Conservation (phyloP, 257 asterid genomes). For the Solanum tarapatanum region DNA sequence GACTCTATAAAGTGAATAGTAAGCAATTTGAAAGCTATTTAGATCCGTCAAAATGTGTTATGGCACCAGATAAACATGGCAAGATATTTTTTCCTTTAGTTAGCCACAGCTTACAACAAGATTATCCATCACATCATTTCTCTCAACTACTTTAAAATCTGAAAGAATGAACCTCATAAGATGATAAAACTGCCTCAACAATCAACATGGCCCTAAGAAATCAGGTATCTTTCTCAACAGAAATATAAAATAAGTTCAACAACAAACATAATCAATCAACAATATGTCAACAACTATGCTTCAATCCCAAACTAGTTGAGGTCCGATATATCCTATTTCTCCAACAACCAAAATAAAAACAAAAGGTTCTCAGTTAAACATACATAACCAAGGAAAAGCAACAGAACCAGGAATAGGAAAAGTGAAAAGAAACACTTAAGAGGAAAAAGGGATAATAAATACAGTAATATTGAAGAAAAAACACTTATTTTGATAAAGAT, state of each 20-base stretch:
- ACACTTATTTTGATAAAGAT: neutral
- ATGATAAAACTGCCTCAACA: neutral
- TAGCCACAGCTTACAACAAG: neutral
- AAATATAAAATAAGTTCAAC: neutral
- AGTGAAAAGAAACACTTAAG: neutral
- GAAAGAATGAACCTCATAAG: neutral
- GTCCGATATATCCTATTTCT: neutral
- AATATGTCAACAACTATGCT: neutral
- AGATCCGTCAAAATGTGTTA: neutral
- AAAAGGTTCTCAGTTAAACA: neutral
- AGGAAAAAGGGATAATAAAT: neutral
- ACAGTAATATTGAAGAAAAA: neutral
- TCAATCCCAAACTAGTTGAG: neutral
- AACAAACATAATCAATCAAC: neutral
- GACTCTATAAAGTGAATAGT: neutral
- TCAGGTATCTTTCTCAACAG: neutral
- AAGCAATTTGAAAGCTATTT: neutral
- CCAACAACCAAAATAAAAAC: neutral
- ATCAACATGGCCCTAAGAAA: neutral
- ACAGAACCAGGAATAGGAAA: neutral
- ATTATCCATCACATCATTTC: neutral
- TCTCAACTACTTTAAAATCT: neutral
- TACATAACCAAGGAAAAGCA: neutral
- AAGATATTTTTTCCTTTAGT: neutral
- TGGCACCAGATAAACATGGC: neutral